A percentile compares a stretch with the other conserved stretches of the same genome.
phyloP scores from a whole-genome alignment of 108 stramenopile species.

The Parmales sp. region DNA sequence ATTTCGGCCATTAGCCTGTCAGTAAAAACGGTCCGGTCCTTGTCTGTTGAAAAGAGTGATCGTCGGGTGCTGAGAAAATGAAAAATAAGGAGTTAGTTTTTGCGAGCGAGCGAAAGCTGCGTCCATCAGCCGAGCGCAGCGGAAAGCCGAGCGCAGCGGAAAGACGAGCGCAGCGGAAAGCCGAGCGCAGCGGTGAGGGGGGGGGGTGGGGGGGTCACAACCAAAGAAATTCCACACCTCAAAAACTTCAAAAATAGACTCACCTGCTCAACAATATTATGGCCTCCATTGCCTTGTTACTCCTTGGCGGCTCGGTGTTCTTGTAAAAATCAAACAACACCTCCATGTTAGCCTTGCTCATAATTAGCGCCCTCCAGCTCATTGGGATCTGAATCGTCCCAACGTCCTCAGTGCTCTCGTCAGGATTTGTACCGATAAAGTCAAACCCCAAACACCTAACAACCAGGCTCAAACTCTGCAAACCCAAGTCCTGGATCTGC shows the following conservation, averaged over 20 bases:
- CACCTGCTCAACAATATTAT: slow-evolving; percentile 58
- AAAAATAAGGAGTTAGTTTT: too few species aligned
- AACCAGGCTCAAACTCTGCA: slow-evolving; percentile 69
- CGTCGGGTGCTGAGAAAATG: slow-evolving; percentile 78
- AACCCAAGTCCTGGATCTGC: slow-evolving; percentile 68
- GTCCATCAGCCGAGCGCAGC: too few species aligned
- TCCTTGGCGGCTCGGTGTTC: slow-evolving; percentile 83
- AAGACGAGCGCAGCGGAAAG: neutral
- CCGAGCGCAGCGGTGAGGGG: neutral
- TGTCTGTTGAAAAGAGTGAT: slow-evolving; percentile 85
- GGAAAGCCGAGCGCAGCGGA: too few species aligned
- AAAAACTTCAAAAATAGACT: too few species aligned
- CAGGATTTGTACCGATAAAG: slow-evolving; percentile 97
- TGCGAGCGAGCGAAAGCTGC: neutral
- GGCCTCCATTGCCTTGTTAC: slow-evolving; percentile 80
- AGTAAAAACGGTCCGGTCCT: slow-evolving; percentile 82
- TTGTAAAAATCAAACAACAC: slow-evolving; percentile 89
- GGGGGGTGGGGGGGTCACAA: neutral
- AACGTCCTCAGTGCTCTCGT: slow-evolving; percentile 93
- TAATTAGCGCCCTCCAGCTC: slow-evolving; percentile 73
- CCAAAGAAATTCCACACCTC: too few species aligned
- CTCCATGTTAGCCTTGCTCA: slow-evolving; percentile 74
- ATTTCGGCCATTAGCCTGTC: slow-evolving; percentile 71
- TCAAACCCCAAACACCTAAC: slow-evolving; percentile 88
- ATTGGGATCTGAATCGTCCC: slow-evolving; percentile 90